Base-by-base conservation (phyloP, 371 early-diverging fungal species). In the Zopfochytrium polystomum region DNA sequence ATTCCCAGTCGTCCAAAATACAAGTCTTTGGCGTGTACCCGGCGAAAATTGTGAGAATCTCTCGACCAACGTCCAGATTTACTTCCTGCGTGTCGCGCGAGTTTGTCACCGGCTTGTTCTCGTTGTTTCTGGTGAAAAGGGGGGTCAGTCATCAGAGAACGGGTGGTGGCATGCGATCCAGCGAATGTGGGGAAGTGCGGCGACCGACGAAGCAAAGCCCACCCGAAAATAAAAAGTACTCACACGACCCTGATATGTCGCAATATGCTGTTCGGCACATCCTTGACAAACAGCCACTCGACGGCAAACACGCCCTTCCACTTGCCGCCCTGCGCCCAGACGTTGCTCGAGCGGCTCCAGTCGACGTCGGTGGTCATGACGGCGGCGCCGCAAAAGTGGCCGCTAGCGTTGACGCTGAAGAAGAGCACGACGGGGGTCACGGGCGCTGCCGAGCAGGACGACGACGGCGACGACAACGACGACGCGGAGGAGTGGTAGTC, bases 81-180 rank as follows among this genome's bases (percentile, higher is more conserved):
- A 78, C 33, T 42, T 78, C 76, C 44, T 78, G 78, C 7, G 78
- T 78, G 53, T 78, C 78, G 2, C 78, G 63, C 20, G 69, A 68
- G 60, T 78, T 78, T 43, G 76, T 75, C 18, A 78, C 76, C 3
- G 78, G 74, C 55, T 78, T 78, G 62, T 74, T 72, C 43, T 78
- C 76, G 54, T 78, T 78, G 26, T 63, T 53, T 20, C 76, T 78
- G 60, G n/a, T 9, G 26, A 38, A 20, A 52, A 49, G 9, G 65
- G 29, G 9, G 18, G 9, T n/a, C n/a, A n/a, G n/a, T n/a, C n/a
- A n/a, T 38, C 23, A 22, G 23, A 29, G n/a, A 6, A 57, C 27
- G 5, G 9, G 1, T 18, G 31, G 23, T 23, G 31, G 51, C 26
- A 1, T 13, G 13, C 31, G n/a, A n/a, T n/a, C n/a, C n/a, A n/a